Percentiles rank a stretch among this genome's conserved stretches.
These are phyloP conservation scores for Begonia loranthoides DNA, from an alignment of 306 rosid genomes.

Conservation along the genomic window DNA sequence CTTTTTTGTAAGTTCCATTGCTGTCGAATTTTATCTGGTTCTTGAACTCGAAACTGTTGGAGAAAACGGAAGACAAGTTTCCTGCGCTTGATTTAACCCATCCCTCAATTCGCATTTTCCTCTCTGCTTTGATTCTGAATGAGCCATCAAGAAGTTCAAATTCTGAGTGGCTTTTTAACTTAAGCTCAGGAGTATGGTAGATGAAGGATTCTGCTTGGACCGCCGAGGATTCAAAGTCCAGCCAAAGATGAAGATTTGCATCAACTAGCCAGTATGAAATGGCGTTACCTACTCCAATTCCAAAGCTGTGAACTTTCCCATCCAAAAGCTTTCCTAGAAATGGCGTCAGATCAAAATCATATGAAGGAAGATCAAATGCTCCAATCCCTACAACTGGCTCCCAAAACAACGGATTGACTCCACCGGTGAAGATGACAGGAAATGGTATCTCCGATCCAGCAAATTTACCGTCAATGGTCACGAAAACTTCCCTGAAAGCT, in stretches of 20 bases:
- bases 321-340: constrained; percentile 53
- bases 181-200: constrained; percentile 18
- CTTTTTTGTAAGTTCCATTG: constrained; percentile 41
- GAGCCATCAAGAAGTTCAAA: constrained; percentile 50
- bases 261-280: constrained; percentile 70
- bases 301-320: constrained; percentile 35
- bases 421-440: constrained; percentile 80
- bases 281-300: constrained; percentile 47
- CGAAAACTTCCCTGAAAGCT: constrained; percentile 54
- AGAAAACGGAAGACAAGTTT: constrained; percentile 31
- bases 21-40: constrained; percentile 21
- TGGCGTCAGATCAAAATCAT: constrained; percentile 61
- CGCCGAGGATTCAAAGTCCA: constrained; percentile 26
- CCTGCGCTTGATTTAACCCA: constrained; percentile 68
- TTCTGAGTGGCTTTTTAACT: constrained; percentile 21
- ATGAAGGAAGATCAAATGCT: constrained; percentile 59
- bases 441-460: constrained; percentile 64
- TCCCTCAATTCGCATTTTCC: constrained; percentile 25
- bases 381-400: constrained; percentile 72
- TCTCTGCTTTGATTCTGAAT: constrained; percentile 36
- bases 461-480: constrained; percentile 45
- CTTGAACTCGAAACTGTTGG: constrained; percentile 23
- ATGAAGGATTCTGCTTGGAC: constrained; percentile 18
- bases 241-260: constrained; percentile 79
- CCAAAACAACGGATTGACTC: constrained; percentile 72